Conservation (phyloP, 2,329 filamentous ascomycete species). For the Colletotrichum tamarilloi region DNA sequence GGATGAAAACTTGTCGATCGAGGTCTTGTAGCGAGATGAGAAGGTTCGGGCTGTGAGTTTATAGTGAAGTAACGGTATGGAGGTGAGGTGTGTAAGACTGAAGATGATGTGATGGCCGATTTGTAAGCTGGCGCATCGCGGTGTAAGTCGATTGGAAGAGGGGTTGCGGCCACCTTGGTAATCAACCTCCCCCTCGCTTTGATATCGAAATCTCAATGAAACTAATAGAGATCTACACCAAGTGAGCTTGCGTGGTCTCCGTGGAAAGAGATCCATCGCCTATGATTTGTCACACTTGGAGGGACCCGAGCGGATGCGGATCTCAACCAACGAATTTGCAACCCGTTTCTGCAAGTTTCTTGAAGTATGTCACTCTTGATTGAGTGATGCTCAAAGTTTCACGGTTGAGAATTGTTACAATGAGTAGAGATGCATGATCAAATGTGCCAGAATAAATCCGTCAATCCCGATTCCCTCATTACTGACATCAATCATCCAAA, state of each 20-base stretch:
- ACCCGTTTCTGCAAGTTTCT: too few relatives aligned
- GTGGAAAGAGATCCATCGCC: neutral
- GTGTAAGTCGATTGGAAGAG: neutral
- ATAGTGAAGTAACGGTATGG: neutral
- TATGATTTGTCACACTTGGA: neutral
- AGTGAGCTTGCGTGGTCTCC: neutral
- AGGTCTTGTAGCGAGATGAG: too few relatives aligned
- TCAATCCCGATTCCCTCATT: too few relatives aligned
- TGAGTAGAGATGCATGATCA: too few relatives aligned
- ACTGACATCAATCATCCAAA: too few relatives aligned
- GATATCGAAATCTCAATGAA: neutral
- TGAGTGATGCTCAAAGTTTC: too few relatives aligned
- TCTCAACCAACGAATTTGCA: too few relatives aligned
- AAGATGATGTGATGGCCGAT: slow-evolving; percentile 3
- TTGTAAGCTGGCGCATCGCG: slow-evolving; percentile 1
- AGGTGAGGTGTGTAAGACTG: neutral
- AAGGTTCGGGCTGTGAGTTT: neutral
- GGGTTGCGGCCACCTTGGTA: slow-evolving; percentile 2
- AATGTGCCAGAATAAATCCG: too few relatives aligned
- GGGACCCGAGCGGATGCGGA: too few relatives aligned
- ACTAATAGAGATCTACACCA: neutral
- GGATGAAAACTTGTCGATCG: neutral
- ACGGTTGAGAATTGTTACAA: accelerated
- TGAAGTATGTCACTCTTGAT: too few relatives aligned
- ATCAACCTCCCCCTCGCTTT: neutral